Evolutionary conservation across 768 basidiomycete genomes (phyloP).

Genomic region (Solioccasus polychromus): DNA sequence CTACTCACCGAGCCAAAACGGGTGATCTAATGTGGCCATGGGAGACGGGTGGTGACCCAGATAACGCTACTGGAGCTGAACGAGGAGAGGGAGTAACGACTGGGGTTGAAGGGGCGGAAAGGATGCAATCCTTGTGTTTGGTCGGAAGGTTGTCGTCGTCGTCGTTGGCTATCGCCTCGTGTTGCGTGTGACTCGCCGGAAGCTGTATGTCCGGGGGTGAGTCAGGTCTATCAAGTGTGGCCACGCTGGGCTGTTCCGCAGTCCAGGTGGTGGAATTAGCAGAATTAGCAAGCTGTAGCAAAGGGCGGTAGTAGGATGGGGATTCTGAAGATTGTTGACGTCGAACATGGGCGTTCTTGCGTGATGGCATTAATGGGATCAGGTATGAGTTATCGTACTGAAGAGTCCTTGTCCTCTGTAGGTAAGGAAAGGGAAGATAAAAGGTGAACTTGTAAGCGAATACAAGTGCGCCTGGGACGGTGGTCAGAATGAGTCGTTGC

Average conservation of each 20-base stretch:
- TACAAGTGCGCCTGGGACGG: slow-evolving; percentile 27
- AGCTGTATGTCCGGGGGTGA: slow-evolving; percentile 7
- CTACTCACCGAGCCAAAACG: slow-evolving; percentile 30
- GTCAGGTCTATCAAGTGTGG: slow-evolving; percentile 10
- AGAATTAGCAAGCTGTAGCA: slow-evolving; percentile 33
- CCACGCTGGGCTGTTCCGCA: slow-evolving; percentile 8
- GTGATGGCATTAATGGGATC: slow-evolving; percentile 31
- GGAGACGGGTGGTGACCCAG: slow-evolving; percentile 10
- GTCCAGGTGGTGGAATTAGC: slow-evolving; percentile 28
- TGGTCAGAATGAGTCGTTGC: slow-evolving; percentile 16
- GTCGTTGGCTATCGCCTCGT: slow-evolving; percentile 12
- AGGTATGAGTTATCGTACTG: slow-evolving; percentile 14
- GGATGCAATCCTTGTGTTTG: slow-evolving; percentile 27
- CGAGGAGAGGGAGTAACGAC: slow-evolving; percentile 13
- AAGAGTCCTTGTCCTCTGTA: slow-evolving; percentile 17
- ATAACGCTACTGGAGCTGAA: slow-evolving; percentile 9
- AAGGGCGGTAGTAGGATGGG: slow-evolving; percentile 23
- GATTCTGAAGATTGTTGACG: slow-evolving; percentile 20
- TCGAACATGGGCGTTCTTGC: slow-evolving; percentile 22
- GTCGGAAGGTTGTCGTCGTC: slow-evolving; percentile 22
- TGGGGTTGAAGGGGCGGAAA: slow-evolving; percentile 14
- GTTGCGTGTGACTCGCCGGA: slow-evolving; percentile 9
- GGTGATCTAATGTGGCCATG: slow-evolving; percentile 31
- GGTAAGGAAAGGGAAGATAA: slow-evolving; percentile 13
- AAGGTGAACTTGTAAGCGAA: slow-evolving; percentile 31